Percentiles rank a stretch among this genome's conserved stretches.
phyloP scores from a whole-genome alignment of 139 green algal species.

The Chlamydomonas schloesseri region DNA sequence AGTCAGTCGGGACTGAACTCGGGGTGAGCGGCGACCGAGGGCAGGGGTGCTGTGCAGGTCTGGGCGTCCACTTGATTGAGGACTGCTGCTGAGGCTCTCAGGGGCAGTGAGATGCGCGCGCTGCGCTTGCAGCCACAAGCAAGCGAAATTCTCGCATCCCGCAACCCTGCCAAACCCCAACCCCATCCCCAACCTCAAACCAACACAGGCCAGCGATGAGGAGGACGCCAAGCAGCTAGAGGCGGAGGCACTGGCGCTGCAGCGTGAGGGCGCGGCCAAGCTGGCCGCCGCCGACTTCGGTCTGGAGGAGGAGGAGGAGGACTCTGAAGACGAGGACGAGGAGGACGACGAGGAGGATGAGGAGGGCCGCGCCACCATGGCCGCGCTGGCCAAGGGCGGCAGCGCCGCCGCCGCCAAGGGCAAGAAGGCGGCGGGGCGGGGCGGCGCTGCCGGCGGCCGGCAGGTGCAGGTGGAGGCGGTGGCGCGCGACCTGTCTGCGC shows the following conservation, averaged over 20 bases:
- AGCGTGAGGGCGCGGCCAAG: conserved; percentile 64
- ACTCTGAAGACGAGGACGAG: conserved; percentile 50
- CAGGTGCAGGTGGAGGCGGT: conserved; percentile 67
- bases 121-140: no score
- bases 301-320: conserved; percentile 48
- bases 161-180: no score
- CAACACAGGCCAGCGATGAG: conserved; percentile 66
- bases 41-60: no score
- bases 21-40: no score
- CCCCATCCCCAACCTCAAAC: no score
- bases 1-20: no score
- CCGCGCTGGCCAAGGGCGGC: not conserved
- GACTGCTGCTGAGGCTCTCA: no score
- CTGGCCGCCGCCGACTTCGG: conserved; percentile 80
- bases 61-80: no score
- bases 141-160: no score
- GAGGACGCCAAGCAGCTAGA: conserved; percentile 79
- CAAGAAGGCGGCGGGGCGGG: not conserved
- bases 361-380: conserved; percentile 30
- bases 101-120: no score
- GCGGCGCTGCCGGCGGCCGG: not conserved
- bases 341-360: conserved; percentile 62
- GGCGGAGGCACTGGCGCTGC: conserved; percentile 79
- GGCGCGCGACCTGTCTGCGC: conserved; percentile 48
- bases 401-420: not conserved